These are phyloP conservation scores for Lactarius hatsudake DNA, from an alignment of 768 basidiomycete species.

Conservation along the genomic window DNA sequence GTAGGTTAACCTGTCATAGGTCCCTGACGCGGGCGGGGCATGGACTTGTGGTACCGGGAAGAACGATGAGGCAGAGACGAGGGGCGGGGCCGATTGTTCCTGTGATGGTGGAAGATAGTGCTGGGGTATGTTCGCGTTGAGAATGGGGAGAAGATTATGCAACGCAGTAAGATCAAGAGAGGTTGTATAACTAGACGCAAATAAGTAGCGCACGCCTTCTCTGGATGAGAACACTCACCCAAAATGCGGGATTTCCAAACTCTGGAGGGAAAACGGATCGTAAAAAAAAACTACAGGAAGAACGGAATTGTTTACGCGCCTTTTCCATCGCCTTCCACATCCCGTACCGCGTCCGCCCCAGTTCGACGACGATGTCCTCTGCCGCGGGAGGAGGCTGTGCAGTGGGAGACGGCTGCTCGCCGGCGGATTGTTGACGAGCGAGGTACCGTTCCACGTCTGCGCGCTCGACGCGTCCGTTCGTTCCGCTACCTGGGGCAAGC, in stretches of 20 bases:
- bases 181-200: slow-evolving; percentile 61
- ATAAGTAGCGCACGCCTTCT: background rate
- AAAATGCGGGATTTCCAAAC: slow-evolving; percentile 83
- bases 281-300: background rate
- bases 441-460: slow-evolving; percentile 68
- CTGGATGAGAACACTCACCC: slow-evolving; percentile 44
- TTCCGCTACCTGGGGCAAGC: slow-evolving; percentile 68
- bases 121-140: slow-evolving; percentile 68
- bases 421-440: slow-evolving; percentile 28
- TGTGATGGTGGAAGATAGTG: slow-evolving; percentile 47
- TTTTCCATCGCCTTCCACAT: slow-evolving; percentile 93
- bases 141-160: slow-evolving; percentile 55
- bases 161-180: slow-evolving; percentile 72
- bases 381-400: slow-evolving; percentile 27
- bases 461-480: slow-evolving; percentile 71
- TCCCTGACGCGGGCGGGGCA: slow-evolving; percentile 47
- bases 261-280: slow-evolving; percentile 41
- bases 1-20: slow-evolving; percentile 69
- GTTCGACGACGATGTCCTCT: slow-evolving; percentile 59
- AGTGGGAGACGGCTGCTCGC: slow-evolving; percentile 21
- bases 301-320: slow-evolving; percentile 38
- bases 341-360: slow-evolving; percentile 71
- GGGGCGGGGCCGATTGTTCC: slow-evolving; percentile 35
- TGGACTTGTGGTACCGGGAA: slow-evolving; percentile 41
- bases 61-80: slow-evolving; percentile 42